Base-by-base conservation (phyloP, 352 stramenopile species). In the Phytophthora meadii region DNA sequence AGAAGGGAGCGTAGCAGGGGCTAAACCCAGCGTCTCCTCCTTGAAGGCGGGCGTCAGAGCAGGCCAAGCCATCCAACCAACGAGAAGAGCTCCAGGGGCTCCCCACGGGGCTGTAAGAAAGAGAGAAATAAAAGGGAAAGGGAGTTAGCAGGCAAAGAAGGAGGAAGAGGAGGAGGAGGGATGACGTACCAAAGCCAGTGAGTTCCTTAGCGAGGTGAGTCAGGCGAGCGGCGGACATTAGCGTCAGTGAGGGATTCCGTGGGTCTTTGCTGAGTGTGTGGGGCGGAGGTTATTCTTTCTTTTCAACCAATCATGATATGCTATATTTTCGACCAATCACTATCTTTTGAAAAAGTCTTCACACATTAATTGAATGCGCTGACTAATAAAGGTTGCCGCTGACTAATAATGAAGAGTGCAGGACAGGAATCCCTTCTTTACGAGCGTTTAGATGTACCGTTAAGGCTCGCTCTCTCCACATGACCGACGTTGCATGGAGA, bases 51-150 rank as follows among this genome's bases (percentile, higher is more conserved):
- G 70, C 55, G 81, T 87, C 44, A 94, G 77, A 5, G 68, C 84
- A 1, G 86, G 86, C 86, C 86, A 94, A 14, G 77, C 81, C 55
- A 92, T 71, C 82, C 81, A 94, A 56, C 71, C 82, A 12, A 76
- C 79, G 19, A 88, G 60, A 17, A 91, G 50, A 2, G 69, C 74
- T 32, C 34, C 74, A 12, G 86, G 84, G 24, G 71, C 84, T 10
- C 56, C 76, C 86, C 86, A 94, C 28, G 68, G 75, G 32, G 70
- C 76, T 88, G 57, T 9, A 58, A 5, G 3, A 42, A 7, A 22
- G 19, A 52, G 5, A 53, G 7, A 52, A 8, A 19, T 30, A 7
- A 19, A 14, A 50, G 46, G 47, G 14, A 40, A 6, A 48, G 19
- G 24, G 25, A 45, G n/a, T 46, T 24, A 41, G 10, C 15, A 61